phyloP scores from a whole-genome alignment of 208 protist species.

The Lotmaria passim region DNA sequence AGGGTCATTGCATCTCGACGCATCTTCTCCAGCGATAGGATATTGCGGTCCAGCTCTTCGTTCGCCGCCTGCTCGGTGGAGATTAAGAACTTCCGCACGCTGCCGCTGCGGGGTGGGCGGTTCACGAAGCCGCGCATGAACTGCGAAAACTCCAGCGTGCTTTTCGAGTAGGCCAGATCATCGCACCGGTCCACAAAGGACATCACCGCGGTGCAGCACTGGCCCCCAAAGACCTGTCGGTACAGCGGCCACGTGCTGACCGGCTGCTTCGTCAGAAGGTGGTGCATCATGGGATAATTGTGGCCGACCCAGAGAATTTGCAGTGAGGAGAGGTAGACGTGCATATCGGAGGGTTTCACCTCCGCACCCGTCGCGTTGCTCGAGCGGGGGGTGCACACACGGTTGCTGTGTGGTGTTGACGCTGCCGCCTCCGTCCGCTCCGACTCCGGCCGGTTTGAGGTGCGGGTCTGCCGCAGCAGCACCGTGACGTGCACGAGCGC shows the following conservation, averaged over 20 bases:
- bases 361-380: not conserved
- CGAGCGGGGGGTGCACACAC: not conserved
- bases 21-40: slow-evolving; percentile 20
- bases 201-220: slow-evolving; percentile 32
- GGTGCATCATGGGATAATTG: slow-evolving; percentile 33
- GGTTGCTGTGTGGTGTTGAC: not conserved
- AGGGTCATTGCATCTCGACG: slow-evolving; percentile 22
- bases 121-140: slow-evolving; percentile 30
- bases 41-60: slow-evolving; percentile 15
- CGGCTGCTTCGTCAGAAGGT: slow-evolving; percentile 17
- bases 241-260: slow-evolving; percentile 34
- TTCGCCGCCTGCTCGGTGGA: slow-evolving; percentile 13
- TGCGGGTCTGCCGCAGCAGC: slow-evolving; percentile 33
- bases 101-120: slow-evolving; percentile 34
- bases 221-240: slow-evolving; percentile 37
- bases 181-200: slow-evolving; percentile 32
- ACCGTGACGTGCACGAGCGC: slow-evolving; percentile 39
- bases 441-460: not conserved
- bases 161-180: slow-evolving; percentile 10
- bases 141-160: slow-evolving; percentile 20
- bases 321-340: slow-evolving; percentile 49
- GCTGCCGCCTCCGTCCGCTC: not conserved
- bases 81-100: slow-evolving; percentile 34
- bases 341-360: not conserved
- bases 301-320: slow-evolving; percentile 43